phyloP scores from a whole-genome alignment of 495 filamentous ascomycete genomes.

The Neurospora sp. region DNA sequence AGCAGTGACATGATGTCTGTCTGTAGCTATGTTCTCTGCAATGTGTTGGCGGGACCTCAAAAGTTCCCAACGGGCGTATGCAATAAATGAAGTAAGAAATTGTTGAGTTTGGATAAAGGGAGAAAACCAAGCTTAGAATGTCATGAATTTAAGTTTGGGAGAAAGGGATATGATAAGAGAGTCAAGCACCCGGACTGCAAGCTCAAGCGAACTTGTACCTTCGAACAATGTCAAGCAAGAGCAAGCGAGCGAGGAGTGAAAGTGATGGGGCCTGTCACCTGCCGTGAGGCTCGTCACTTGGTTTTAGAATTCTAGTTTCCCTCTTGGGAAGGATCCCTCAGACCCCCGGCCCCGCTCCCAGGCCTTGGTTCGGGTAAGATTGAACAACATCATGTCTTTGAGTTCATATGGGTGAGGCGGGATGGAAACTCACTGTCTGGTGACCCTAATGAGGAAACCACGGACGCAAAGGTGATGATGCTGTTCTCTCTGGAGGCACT shows the following conservation, averaged over 20 bases:
- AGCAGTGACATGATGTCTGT: slow-evolving; percentile 16
- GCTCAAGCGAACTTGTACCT: not conserved
- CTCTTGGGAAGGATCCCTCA: not conserved
- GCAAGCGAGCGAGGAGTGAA: not conserved
- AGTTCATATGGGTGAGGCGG: not conserved
- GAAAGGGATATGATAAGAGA: too few species aligned
- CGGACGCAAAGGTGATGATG: not conserved
- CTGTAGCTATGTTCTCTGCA: not conserved
- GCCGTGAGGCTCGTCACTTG: not conserved
- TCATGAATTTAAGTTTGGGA: too few species aligned
- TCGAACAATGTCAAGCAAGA: not conserved
- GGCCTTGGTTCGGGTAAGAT: not conserved
- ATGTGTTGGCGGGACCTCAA: not conserved
- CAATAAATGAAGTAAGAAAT: not conserved
- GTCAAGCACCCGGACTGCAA: not conserved
- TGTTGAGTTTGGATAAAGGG: too few species aligned
- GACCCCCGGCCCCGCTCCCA: not conserved
- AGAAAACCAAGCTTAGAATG: too few species aligned
- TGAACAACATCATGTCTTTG: too few species aligned
- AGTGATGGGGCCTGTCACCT: not conserved
- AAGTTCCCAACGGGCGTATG: not conserved
- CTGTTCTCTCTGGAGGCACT: too few species aligned
- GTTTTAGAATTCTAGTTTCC: not conserved
- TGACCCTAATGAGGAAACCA: not conserved
- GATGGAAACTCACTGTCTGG: not conserved